Evolutionary conservation across 192 early-diverging fungal genomes (phyloP).

Genomic region (Powellomyces hirtus): DNA sequence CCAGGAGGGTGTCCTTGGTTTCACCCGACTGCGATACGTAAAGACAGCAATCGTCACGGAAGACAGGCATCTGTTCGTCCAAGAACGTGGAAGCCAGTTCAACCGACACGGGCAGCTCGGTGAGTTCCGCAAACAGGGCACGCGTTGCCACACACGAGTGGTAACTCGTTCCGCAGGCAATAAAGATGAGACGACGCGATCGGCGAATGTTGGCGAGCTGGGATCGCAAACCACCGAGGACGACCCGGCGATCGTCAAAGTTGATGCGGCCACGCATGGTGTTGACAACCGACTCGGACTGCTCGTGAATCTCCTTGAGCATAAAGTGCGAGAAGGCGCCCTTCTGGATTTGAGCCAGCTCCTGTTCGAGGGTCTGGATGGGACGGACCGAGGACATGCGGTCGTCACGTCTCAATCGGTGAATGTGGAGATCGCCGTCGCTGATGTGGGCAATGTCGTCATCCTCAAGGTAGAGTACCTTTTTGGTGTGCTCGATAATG

Average conservation of each 20-base stretch:
- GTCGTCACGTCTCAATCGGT: constrained; percentile 58
- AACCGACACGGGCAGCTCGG: constrained; percentile 57
- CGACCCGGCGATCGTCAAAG: constrained; percentile 53
- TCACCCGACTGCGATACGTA: constrained; percentile 68
- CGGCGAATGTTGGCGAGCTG: constrained; percentile 61
- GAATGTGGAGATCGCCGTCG: constrained; percentile 64
- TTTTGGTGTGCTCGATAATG: constrained; percentile 70
- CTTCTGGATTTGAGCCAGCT: constrained; percentile 61
- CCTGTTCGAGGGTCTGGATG: constrained; percentile 59
- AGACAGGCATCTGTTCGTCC: constrained; percentile 56
- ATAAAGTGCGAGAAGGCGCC: constrained; percentile 62
- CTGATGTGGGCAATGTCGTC: constrained; percentile 67
- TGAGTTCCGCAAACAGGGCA: constrained; percentile 59
- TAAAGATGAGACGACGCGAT: constrained; percentile 59
- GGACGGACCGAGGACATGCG: constrained; percentile 53
- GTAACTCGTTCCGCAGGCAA: constrained; percentile 61
- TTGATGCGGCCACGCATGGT: constrained; percentile 67
- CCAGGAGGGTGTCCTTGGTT: constrained; percentile 60
- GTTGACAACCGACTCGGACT: constrained; percentile 64
- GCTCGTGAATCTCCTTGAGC: constrained; percentile 66
- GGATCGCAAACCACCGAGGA: constrained; percentile 52
- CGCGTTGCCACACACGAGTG: constrained; percentile 58
- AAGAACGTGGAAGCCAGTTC: constrained; percentile 59
- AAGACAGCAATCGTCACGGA: constrained; percentile 64
- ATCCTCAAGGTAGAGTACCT: constrained; percentile 64